Evolutionary conservation across 306 rosid species (phyloP), one percentile per base, ranked within the genome.

Genomic region (Astragalus glycyphyllos): DNA sequence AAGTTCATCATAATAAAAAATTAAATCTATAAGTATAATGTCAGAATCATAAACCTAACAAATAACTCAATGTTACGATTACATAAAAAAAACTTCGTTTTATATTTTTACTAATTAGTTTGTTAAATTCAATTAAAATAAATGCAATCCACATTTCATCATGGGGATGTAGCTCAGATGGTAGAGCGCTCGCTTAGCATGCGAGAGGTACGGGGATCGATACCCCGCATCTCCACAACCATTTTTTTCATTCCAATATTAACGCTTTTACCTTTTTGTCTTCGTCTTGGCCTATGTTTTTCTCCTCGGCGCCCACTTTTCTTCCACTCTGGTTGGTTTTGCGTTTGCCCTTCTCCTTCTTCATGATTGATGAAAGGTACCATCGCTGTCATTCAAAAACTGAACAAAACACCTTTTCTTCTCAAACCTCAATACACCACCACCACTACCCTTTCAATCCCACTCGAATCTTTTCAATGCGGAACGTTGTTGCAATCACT

Each of bases 181-280:
- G 98, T 92, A 90, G 96, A 90, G 98, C 87, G 91, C 93, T 90
- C 84, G 96, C 93, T 90, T 92, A 85, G 92, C 96, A 90, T 90
- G 96, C 90, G 88, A 90, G 90, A 92, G 92, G 92, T 74, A 82
- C 85, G 83, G 91, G 96, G 92, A 90, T 90, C 90, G 90, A 88
- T 89, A 82, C 95, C 95, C 96, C 83, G 89, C 98, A 78, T 89
- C 92, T 90, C 88, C 96, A 79, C 1, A 2, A 12, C 4, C 0
- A 1, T 12, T 12, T 13, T 12, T 4, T 4, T 46, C 14, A 11
- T 47, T 35, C 8, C 8, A 6, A 1, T 49, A 2, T 6, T 7
- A 40, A 40, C 0, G 45, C 6, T 14, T 49, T 49, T 7, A 0
- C 1, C 29, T 2, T 49, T 49, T 7, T 11, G 8, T 9, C 23